These are phyloP conservation scores for Boletus tylopilopsis DNA, from an alignment of 768 basidiomycete genomes.

Conservation along the genomic window DNA sequence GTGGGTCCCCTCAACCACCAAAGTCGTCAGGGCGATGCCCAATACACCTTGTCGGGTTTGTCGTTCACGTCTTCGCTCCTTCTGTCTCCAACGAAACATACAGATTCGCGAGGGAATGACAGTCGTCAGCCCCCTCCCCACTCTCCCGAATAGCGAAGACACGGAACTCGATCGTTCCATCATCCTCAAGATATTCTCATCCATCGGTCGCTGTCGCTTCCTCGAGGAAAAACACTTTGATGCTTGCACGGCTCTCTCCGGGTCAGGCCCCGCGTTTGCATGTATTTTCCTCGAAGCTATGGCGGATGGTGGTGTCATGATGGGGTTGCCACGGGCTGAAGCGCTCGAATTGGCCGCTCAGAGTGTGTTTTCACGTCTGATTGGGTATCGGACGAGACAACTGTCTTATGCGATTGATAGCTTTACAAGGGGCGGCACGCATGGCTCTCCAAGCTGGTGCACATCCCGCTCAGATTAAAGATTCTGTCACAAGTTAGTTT, in stretches of 20 bases:
- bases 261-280: conserved; percentile 95
- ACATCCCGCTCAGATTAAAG: conserved; percentile 96
- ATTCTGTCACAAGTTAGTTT: conserved; percentile 89
- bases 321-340: conserved; percentile 93
- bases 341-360: conserved; percentile 95
- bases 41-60: conserved; percentile 94
- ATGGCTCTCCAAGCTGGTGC: conserved; percentile 88
- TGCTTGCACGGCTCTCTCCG: conserved; percentile 94
- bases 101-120: conserved; percentile 99
- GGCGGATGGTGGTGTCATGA: conserved; percentile 99
- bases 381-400: background rate
- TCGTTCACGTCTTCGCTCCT: background rate
- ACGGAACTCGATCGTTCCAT: conserved; percentile 64
- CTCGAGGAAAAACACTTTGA: conserved; percentile 99
- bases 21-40: conserved; percentile 95
- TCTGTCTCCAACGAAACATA: background rate
- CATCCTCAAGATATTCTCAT: conserved; percentile 92
- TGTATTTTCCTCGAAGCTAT: conserved; percentile 97
- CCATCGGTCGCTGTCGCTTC: conserved; percentile 93
- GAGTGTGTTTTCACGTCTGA: conserved; percentile 48
- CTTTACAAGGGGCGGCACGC: conserved; percentile 92
- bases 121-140: conserved; percentile 72
- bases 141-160: conserved; percentile 34
- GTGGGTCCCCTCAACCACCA: conserved; percentile 75
- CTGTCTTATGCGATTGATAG: conserved; percentile 38